Conservation (phyloP, 192 early-diverging fungal species). For the Physocladia obscura region DNA sequence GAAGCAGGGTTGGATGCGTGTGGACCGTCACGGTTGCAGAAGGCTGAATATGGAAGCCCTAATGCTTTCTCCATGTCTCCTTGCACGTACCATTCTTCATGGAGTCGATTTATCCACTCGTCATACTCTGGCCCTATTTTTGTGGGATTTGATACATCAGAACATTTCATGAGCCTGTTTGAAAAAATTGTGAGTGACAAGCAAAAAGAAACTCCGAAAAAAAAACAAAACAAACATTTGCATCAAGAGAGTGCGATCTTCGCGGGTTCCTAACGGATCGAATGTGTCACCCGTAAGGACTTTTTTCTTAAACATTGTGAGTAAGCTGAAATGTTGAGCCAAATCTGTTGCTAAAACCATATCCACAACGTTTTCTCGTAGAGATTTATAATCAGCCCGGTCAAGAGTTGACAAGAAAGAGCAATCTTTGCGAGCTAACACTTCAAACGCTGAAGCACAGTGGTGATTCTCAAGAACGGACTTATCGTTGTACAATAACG, state of each 20-base stretch:
- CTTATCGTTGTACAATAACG: conserved; percentile 60
- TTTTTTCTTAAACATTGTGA: conserved; percentile 56
- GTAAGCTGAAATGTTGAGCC: conserved; percentile 46
- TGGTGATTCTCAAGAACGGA: conserved; percentile 64
- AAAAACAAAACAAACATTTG: conserved; percentile 42
- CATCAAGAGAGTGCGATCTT: conserved; percentile 51
- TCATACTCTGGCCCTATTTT: conserved; percentile 49
- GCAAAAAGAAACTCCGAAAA: neutral
- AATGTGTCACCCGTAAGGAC: conserved; percentile 41
- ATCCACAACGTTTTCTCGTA: conserved; percentile 50
- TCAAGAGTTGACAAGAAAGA: conserved; percentile 45
- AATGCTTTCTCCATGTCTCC: conserved; percentile 52
- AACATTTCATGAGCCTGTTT: conserved; percentile 56
- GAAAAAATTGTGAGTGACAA: neutral
- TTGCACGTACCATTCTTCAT: conserved; percentile 53
- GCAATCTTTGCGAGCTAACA: conserved; percentile 43
- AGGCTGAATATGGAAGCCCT: conserved; percentile 59
- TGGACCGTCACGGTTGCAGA: conserved; percentile 53
- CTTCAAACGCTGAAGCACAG: conserved; percentile 55
- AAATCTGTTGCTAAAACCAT: conserved; percentile 63
- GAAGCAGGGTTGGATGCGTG: conserved; percentile 33
- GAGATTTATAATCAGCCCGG: conserved; percentile 32
- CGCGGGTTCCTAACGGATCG: conserved; percentile 44
- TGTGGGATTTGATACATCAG: conserved; percentile 63
- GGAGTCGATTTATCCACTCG: conserved; percentile 55